Percentiles rank a stretch among this genome's conserved stretches.
These are phyloP conservation scores for Backusella circina DNA, from an alignment of 192 early-diverging fungal species.

Conservation along the genomic window DNA sequence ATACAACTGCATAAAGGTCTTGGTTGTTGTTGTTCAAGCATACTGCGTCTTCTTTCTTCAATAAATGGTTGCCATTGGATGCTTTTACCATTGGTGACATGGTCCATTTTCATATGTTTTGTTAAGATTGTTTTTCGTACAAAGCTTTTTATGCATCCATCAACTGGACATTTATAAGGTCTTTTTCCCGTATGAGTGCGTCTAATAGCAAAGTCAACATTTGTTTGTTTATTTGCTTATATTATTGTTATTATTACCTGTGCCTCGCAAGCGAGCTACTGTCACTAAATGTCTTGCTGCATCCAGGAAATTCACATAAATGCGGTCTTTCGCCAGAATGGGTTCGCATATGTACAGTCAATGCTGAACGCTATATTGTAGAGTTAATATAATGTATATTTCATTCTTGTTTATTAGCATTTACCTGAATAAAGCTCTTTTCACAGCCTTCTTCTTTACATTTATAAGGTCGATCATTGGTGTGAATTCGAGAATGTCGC, in stretches of 20 bases:
- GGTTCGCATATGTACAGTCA: conserved; percentile 73
- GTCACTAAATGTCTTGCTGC: conserved; percentile 73
- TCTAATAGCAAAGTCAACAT: conserved; percentile 15
- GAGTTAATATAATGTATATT: neutral
- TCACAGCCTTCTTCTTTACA: conserved; percentile 58
- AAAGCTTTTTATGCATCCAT: conserved; percentile 42
- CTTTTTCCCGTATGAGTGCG: conserved; percentile 70
- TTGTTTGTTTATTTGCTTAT: neutral
- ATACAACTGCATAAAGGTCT: neutral
- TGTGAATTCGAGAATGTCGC: conserved; percentile 74
- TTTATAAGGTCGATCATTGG: conserved; percentile 68
- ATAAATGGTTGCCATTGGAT: conserved; percentile 34
- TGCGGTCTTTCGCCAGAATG: conserved; percentile 79
- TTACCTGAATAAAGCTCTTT: conserved; percentile 70
- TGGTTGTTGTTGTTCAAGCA: conserved; percentile 13
- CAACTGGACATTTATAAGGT: conserved; percentile 52
- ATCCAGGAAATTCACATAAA: conserved; percentile 59
- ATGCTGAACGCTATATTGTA: conserved; percentile 63
- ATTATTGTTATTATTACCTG: conserved; percentile 39
- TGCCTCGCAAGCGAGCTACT: conserved; percentile 73
- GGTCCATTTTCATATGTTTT: conserved; percentile 32
- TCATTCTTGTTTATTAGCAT: neutral
- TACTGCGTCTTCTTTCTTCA: conserved; percentile 23
- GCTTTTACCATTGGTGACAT: neutral
- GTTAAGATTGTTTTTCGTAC: conserved; percentile 45